Evolutionary conservation across 768 basidiomycete species (phyloP), one percentile per base, ranked within the genome.

Genomic region (Boletus rubropictus): DNA sequence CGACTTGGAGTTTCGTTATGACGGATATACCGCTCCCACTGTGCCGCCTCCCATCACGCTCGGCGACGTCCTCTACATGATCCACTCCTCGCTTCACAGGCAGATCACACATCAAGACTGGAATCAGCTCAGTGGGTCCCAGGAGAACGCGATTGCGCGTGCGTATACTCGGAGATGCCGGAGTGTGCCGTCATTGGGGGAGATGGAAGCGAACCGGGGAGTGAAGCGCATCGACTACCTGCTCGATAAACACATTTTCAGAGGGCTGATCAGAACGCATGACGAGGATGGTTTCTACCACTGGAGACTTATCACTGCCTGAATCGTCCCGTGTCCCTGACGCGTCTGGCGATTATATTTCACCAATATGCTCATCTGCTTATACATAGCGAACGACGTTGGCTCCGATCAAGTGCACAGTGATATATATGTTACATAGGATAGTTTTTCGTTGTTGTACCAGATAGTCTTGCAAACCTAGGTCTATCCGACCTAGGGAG

Each of bases 21-120:
- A 62, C 50, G 65, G 27, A 36, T 64, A 59, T 42, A 28, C 60
- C 48, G 31, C 6, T 15, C 27, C 60, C 53, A 48, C 61, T 39
- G 31, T 47, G 3, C 46, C 56, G 18, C 70, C 70, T 2, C 73
- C 75, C 3, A 79, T 86, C 55, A 75, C 73, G 3, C 64, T 85
- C 3, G 71, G 73, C n/a, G 83, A 84, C 53, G 71, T 86, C 17
- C 68, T 85, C 39, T 63, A 69, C 45, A 71, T 71, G 39, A 67
- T 84, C 35, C 74, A 80, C 54, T 63, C 61, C 18, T 60, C 65
- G n/a, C 58, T 84, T 50, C 77, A 76, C 44, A 58, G 63, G 46
- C 65, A 67, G 49, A 66, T 72, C 44, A 61, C 63, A 0, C 69
- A 69, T 39, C 54, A 56, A 12, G 65, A 73, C 50, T 68, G 66